Conservation (phyloP, 345 rosid genomes). For the Citrus reticulata region DNA sequence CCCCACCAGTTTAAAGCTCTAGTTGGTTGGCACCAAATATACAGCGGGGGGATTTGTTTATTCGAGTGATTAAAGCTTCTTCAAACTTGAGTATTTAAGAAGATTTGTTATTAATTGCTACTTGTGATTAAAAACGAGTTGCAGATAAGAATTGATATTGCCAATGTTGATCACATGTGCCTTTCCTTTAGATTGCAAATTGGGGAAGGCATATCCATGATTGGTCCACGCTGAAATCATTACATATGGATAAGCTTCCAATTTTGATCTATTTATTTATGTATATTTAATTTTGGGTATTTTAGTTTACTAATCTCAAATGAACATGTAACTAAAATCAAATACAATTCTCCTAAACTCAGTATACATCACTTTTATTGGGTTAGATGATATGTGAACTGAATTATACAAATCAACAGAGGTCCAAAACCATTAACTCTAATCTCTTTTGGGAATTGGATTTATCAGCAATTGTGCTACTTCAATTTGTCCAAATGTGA, state of each 20-base stretch:
- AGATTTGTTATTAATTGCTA: background rate
- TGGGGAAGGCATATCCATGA: background rate
- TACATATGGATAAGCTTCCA: background rate
- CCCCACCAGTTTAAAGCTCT: constrained; percentile 1
- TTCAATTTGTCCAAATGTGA: background rate
- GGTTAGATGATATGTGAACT: background rate
- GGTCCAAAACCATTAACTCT: background rate
- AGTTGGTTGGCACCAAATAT: background rate
- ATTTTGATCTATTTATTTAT: background rate
- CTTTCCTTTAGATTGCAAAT: constrained; percentile 16
- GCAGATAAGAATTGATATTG: constrained; percentile 5
- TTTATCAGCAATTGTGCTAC: background rate
- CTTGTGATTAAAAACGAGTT: background rate
- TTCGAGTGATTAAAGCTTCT: constrained; percentile 2
- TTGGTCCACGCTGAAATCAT: constrained; percentile 13
- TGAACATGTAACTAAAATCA: background rate
- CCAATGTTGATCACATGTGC: constrained; percentile 15
- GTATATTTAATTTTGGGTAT: no score
- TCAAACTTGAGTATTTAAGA: constrained; percentile 2
- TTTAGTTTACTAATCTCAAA: background rate
- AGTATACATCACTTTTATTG: background rate
- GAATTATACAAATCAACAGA: no score
- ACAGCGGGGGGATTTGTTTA: background rate
- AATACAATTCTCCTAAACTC: background rate
- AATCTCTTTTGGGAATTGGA: background rate